Evolutionary conservation across 805 yeast genomes (phyloP), one percentile per base, ranked within the genome.

Genomic region (Pichia pseudocactophila): DNA sequence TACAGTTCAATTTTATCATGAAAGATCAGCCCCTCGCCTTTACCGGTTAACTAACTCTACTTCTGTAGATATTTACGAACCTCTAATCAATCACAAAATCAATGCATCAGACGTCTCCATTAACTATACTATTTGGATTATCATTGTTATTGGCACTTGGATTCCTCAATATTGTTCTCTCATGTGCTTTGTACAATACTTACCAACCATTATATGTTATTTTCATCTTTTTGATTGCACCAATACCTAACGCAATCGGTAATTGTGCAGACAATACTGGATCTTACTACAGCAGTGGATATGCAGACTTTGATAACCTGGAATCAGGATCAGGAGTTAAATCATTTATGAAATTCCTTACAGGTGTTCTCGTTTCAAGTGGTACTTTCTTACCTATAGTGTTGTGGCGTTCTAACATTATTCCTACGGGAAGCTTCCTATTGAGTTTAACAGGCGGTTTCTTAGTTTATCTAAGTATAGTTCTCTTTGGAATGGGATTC

Each of bases 391-490:
- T 62, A 16, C 66, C 67, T 1, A 17, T 61, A 27, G 57, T 62
- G 9, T 49, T 63, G 22, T 61, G 47, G 48, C 66, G 60, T 41
- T 55, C 51, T 34, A 42, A 50, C 12, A 45, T 59, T 18, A 61
- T 63, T 8, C 46, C 47, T 2, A 45, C 52, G 7, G 53, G 60
- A 51, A 54, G 62, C 37, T 41, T 58, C 16, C 11, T 76, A 16
- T 78, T 90, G 80, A 82, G 95, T 49, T 69, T 84, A 33, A 45
- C 71, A 10, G 97, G 97, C n/a, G 97, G 97, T 17, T 55, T 73
- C 30, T 70, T 88, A 47, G 83, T 90, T 33, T 89, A 84, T 62
- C 70, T 80, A 11, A 82, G 96, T 30, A 88, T 90, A 30, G 82
- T 84, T 31, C 73, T 84, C 12, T 90, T 90, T 59, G 77, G 83